Base-by-base conservation (phyloP, 2,329 filamentous ascomycete genomes). In the Daldinia sp. region DNA sequence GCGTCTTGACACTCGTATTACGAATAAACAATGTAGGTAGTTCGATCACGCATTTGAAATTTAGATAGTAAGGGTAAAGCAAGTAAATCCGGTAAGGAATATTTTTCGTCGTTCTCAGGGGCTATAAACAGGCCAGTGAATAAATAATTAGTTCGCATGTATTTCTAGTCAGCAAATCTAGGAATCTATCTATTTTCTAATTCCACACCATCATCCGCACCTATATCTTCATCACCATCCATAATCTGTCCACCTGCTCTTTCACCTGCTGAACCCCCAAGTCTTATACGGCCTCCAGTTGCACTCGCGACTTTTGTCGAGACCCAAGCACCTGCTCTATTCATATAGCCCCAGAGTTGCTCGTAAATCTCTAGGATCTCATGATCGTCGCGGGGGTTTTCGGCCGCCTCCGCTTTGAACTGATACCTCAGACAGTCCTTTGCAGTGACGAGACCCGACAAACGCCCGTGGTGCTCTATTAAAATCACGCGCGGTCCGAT, bases 371-470 rank as follows among this genome's bases (percentile, higher is more conserved):
- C 84, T 30, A 81, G 77, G 55, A 86, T 76, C 23, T 80, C 77
- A 43, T 83, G 79, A 59, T 89, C 86, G 29, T 87, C 83, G 61
- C 85, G 84, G 3, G 86, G 87, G 70, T 92, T 89, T 77, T 95
- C 93, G 39, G 90, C 87, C 7, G 92, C 92, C 77, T 99, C 95
- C 0, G 91, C 92, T 80, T 95, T 96, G 85, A 98, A 97, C 77
- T 99, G 94, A 73, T 96, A 98, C 76, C 95, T 96, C 58, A 99
- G 81, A 70, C 95, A 98, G 76, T 99, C 95, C 77, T 99, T 99
- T 65, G 97, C 91, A 0, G 95, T 99, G 0, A 99, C 92, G 0
- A 99, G 83, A 0, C 95, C 95, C 0, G 86, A 87, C 1, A 99
- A 83, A 50, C 87, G 87, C 11, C 95, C 95, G 61, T 92, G 90